Base-by-base conservation (phyloP, 2,329 filamentous ascomycete genomes). In the Botryosphaeria dothidea region DNA sequence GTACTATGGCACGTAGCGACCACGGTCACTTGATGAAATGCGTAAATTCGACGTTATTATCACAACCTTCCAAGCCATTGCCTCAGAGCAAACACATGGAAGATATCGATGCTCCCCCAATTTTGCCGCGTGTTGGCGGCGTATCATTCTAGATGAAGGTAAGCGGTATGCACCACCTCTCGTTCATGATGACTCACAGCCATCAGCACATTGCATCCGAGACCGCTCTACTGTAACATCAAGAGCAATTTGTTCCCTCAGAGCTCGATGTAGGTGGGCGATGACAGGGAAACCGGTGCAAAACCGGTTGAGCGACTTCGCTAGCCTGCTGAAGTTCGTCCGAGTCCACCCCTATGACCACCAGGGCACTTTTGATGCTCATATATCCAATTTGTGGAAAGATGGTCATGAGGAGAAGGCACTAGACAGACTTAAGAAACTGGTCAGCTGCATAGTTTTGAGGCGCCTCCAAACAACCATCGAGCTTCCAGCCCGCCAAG, bases 211-310 rank as follows among this genome's bases (percentile, higher is more conserved):
- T 64, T 68, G 75, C 3, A 79, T 83, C 36, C 74, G 79, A 2
- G 79, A 79, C 41, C 66, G 68, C 1, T 68, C 71, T 3, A 76
- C 78, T 0, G 56, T 66, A 17, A 80, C 77, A 68, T 72, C 78
- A 21, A 71, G 69, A 58, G 80, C 80, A 1, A 69, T 79, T 0
- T 81, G 75, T 34, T 72, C 72, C 2, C 71, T 85, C 0, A 66
- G 78, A 0, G 72, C 78, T 0, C 66, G 60, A 0, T 72, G 71
- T 2, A 75, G 82, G 5, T 85, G 82, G 83, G 80, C 78, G 1
- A 76, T 85, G 0, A 84, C 81, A 0, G 82, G 82, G 0, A 85
- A 83, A 0, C 82, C 83, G 0, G 79, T 85, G 0, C 82, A 84
- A 49, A 85, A 85, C 52, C 71, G 71, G 0, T 71, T 83, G 0